Base-by-base conservation (phyloP, 2,329 filamentous ascomycete species). In the Ceratocystis albifundus region DNA sequence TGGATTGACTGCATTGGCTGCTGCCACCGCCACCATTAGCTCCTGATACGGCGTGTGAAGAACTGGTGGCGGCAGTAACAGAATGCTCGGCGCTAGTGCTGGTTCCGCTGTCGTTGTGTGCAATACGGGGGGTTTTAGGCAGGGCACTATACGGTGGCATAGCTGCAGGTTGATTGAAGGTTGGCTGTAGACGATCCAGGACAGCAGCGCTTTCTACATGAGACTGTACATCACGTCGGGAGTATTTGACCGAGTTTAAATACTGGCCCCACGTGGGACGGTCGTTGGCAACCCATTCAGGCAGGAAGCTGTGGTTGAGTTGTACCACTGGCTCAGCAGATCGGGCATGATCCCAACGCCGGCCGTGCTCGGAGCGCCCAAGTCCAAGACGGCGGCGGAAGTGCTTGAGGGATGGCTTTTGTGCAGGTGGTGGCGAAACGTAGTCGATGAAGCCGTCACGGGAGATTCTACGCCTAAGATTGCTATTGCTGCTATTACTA, bases 291-390 rank as follows among this genome's bases (percentile, higher is more conserved):
- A 62, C 55, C 66, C 66, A 68, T 25, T 62, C 65, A 12, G 57
- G 50, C 20, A 65, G 28, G 7, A 68, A 62, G 10, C 59, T 62
- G n/a, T 65, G 61, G 22, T 68, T 61, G 2, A 68, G 48, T 22
- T 65, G 63, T 69, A 85, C 84, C 69, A 85, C 82, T 3, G 83
- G 82, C 68, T 85, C 82, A 44, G 80, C 77, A 2, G 81, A 80
- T 64, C 83, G 80, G 64, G 85, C 72, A 70, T 85, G 82, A 70
- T 85, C 83, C 82, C 82, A 85, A 74, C 80, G 80, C 68, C 81
- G 78, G 2, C 82, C 82, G 61, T 72, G 79, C 73, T 80, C 77
- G 4, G 75, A 65, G 30, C 65, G 64, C 8, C 67, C 67, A 25
- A 68, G 61, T 4, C 67, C 67, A 15, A 67, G 12, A 3, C 63